A percentile compares a stretch with the other conserved stretches of the same genome.
These are phyloP conservation scores for Rutstroemia sydowiana DNA, from an alignment of 2,329 filamentous ascomycete genomes.

Conservation along the genomic window DNA sequence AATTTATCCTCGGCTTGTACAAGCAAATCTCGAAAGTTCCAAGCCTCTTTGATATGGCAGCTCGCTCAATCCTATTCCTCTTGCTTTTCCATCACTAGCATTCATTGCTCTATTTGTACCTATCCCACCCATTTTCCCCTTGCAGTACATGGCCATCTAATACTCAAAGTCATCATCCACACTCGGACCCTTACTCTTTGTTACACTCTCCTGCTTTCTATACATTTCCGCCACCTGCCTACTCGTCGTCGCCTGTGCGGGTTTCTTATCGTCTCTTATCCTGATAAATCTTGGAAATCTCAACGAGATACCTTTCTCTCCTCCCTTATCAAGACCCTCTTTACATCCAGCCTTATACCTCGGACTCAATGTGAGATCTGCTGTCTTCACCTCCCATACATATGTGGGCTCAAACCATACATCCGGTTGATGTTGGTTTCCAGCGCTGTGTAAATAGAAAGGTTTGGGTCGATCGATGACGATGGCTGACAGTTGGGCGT, in stretches of 20 bases:
- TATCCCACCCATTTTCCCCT: background rate
- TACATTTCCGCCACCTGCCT: conserved; percentile 96
- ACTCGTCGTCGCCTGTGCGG: conserved; percentile 78
- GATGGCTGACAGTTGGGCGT: conserved; percentile 65
- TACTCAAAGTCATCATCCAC: conserved; percentile 99
- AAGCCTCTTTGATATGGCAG: too few relatives aligned
- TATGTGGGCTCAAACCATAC: conserved; percentile 95
- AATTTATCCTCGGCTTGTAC: too few relatives aligned
- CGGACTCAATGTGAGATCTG: conserved; percentile 86
- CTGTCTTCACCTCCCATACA: conserved; percentile 97
- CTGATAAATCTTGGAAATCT: conserved; percentile 92
- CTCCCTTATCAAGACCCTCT: conserved; percentile 65
- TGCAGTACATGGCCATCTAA: conserved; percentile 34
- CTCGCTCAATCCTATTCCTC: too few relatives aligned
- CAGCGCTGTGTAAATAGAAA: conserved; percentile 81
- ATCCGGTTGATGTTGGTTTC: conserved; percentile 88
- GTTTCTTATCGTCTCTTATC: conserved; percentile 89
- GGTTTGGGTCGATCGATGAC: conserved; percentile 88
- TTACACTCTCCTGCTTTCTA: conserved; percentile 77
- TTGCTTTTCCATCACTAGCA: too few relatives aligned
- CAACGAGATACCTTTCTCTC: conserved; percentile 75
- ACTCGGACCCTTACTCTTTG: conserved; percentile 75
- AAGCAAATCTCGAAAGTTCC: too few relatives aligned
- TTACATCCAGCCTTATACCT: conserved; percentile 85
- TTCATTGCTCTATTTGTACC: too few relatives aligned